A percentile compares a stretch with the other conserved stretches of the same genome.
Conservation (phyloP, 805 yeast species). For the Kazachstania africana region DNA sequence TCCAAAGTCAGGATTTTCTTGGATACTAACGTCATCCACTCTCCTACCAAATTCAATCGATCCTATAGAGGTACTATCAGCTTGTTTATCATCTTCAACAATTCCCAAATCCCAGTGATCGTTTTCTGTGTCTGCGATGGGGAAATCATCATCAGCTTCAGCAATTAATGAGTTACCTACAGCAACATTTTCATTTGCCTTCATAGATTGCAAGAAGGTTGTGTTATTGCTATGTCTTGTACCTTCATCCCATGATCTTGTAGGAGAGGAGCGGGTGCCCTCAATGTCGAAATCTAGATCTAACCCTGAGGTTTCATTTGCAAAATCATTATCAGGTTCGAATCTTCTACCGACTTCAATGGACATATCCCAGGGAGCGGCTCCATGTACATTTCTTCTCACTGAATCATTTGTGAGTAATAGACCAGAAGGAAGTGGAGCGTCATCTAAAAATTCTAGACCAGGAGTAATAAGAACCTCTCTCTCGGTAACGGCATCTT, state of each 20-base stretch:
- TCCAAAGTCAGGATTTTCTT: conserved; percentile 34
- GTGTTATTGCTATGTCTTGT: not conserved
- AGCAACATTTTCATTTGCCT: not conserved
- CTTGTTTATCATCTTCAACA: conserved; percentile 7
- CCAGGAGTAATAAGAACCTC: conserved; percentile 64
- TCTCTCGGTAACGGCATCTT: conserved; percentile 68
- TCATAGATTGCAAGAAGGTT: not conserved
- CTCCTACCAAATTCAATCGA: conserved; percentile 63
- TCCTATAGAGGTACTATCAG: conserved; percentile 31
- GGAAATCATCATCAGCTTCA: conserved; percentile 14
- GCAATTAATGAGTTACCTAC: not conserved
- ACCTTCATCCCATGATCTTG: not conserved
- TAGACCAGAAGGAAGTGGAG: conserved; percentile 7
- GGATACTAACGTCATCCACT: conserved; percentile 19
- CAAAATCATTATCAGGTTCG: conserved; percentile 14
- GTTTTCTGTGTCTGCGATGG: conserved; percentile 14
- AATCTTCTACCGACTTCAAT: conserved; percentile 24
- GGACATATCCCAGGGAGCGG: conserved; percentile 23
- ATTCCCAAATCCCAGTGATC: conserved; percentile 23
- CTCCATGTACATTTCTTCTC: conserved; percentile 24
- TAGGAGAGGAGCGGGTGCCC: not conserved
- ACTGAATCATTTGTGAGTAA: conserved; percentile 11
- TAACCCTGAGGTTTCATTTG: conserved; percentile 2
- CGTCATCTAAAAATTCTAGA: conserved; percentile 24
- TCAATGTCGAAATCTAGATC: conserved; percentile 2